A percentile compares a stretch with the other conserved stretches of the same genome.
phyloP scores from a whole-genome alignment of 2,329 filamentous ascomycete species.

The Rhynchosporium agropyri region DNA sequence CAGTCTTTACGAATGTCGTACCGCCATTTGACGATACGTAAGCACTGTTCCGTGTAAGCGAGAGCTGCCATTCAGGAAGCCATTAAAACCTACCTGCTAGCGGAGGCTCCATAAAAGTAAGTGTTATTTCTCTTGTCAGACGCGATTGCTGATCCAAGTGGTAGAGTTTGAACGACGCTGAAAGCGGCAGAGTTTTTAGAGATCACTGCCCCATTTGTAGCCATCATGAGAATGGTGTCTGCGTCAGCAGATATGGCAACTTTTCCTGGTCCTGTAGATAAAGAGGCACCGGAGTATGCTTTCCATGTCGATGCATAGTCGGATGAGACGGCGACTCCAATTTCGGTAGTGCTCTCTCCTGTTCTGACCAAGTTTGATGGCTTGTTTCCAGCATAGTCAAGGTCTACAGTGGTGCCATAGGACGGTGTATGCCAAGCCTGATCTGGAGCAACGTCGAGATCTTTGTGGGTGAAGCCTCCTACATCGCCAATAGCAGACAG shows the following conservation, averaged over 20 bases:
- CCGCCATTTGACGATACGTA: constrained; percentile 56
- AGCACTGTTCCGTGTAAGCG: constrained; percentile 38
- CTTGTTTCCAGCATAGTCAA: constrained; percentile 38
- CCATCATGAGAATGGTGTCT: constrained; percentile 26
- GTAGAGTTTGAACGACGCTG: constrained; percentile 47
- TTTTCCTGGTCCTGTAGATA: constrained; percentile 22
- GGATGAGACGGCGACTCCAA: constrained; percentile 28
- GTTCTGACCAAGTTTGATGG: constrained; percentile 28
- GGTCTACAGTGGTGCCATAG: constrained; percentile 29
- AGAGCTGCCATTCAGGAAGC: neutral
- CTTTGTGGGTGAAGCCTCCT: constrained; percentile 33
- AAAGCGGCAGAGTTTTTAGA: constrained; percentile 44
- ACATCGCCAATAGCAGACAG: constrained; percentile 38
- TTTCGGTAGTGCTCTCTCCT: constrained; percentile 21
- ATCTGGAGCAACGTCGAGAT: constrained; percentile 25
- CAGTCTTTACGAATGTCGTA: constrained; percentile 46
- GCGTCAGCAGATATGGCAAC: constrained; percentile 30
- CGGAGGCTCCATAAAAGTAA: constrained; percentile 30
- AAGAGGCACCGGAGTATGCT: constrained; percentile 23
- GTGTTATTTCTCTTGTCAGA: constrained; percentile 49
- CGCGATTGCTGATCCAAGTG: constrained; percentile 52
- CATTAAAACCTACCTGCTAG: constrained; percentile 13
- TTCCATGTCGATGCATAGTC: constrained; percentile 28
- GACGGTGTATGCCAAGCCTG: constrained; percentile 25
- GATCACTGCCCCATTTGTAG: constrained; percentile 22